Conservation (phyloP, 2,329 filamentous ascomycete species). For the Claviceps sorghi region DNA sequence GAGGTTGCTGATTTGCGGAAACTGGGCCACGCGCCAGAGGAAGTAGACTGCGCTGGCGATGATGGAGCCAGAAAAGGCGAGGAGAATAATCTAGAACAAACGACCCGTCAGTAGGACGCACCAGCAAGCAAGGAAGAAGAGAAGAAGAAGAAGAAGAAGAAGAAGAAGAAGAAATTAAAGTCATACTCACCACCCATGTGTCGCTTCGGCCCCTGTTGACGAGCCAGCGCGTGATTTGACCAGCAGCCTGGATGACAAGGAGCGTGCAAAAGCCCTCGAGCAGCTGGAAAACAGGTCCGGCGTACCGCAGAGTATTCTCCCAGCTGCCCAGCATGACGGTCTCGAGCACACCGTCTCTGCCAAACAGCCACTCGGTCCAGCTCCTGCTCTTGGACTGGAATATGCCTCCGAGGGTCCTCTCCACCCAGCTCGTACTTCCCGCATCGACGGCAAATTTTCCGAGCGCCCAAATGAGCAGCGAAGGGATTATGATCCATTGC, state of each 20-base stretch:
- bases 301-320: slow-evolving; percentile 80
- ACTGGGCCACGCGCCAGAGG: slow-evolving; percentile 85
- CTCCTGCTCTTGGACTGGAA: slow-evolving; percentile 47
- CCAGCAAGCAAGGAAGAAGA: too few species aligned
- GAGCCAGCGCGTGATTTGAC: slow-evolving; percentile 87
- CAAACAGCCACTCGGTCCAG: slow-evolving; percentile 75
- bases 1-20: slow-evolving; percentile 82
- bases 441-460: slow-evolving; percentile 89
- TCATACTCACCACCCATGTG: slow-evolving; percentile 72
- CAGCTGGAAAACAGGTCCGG: slow-evolving; percentile 86
- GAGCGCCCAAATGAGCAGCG: slow-evolving; percentile 83
- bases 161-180: too few species aligned
- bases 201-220: slow-evolving; percentile 89
- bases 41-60: slow-evolving; percentile 94
- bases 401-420: slow-evolving; percentile 58
- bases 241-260: slow-evolving; percentile 85
- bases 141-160: not conserved
- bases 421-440: slow-evolving; percentile 65
- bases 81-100: slow-evolving; percentile 58
- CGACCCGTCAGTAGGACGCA: not conserved
- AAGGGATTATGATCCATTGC: slow-evolving; percentile 78
- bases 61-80: slow-evolving; percentile 77
- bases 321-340: slow-evolving; percentile 68
- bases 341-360: slow-evolving; percentile 70
- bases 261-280: slow-evolving; percentile 94